Evolutionary conservation across 495 filamentous ascomycete species (phyloP).

Genomic region (Copromyces sp.): DNA sequence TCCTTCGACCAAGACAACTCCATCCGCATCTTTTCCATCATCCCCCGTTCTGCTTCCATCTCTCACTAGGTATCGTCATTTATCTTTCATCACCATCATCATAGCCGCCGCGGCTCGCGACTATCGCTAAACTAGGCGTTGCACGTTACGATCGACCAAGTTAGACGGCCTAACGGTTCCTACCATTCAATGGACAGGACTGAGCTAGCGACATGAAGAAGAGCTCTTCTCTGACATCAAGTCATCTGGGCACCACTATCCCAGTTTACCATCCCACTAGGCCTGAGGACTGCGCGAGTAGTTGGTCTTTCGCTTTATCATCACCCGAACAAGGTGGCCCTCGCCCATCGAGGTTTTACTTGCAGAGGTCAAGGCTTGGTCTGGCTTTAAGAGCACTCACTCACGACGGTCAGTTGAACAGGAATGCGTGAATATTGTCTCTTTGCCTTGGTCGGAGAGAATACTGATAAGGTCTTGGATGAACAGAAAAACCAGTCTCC

Average conservation of each 20-base stretch:
- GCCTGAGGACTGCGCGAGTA: not conserved
- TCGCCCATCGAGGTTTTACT: slow-evolving; percentile 26
- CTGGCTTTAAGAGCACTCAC: slow-evolving; percentile 37
- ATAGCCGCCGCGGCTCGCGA: not conserved
- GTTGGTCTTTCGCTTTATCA: not conserved
- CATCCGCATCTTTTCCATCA: not conserved
- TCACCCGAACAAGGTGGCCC: not conserved
- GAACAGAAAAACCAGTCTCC: not conserved
- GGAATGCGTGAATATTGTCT: not conserved
- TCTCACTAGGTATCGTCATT: not conserved
- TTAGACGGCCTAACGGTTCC: not conserved
- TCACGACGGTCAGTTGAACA: slow-evolving; percentile 27
- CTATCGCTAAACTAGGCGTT: not conserved
- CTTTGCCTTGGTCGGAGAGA: not conserved
- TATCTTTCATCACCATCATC: not conserved
- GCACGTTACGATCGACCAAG: not conserved
- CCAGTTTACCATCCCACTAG: slow-evolving; percentile 1
- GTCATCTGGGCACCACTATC: slow-evolving; percentile 4
- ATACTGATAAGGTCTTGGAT: not conserved
- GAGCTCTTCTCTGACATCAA: slow-evolving; percentile 7
- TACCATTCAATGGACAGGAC: slow-evolving; percentile 12
- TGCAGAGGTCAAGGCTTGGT: slow-evolving; percentile 32
- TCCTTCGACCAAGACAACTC: not conserved
- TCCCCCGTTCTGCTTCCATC: not conserved
- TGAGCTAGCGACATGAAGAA: slow-evolving; percentile 18